Conservation (phyloP, 768 basidiomycete genomes). For the Pholiota molesta region DNA sequence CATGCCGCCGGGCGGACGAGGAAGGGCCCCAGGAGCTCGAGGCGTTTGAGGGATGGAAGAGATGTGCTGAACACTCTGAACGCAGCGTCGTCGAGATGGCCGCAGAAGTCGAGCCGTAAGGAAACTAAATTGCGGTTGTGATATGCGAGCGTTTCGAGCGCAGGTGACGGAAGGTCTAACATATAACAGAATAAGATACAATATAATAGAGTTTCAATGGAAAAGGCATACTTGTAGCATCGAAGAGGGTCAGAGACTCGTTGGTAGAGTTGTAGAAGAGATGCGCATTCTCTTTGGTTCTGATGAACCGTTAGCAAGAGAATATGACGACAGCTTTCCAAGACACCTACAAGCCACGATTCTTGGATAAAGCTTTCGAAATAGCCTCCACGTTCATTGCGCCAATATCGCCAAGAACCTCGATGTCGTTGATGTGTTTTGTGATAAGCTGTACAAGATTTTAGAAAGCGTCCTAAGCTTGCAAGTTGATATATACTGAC, state of each 20-base stretch:
- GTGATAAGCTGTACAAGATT: constrained; percentile 65
- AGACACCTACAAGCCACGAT: constrained; percentile 74
- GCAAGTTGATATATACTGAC: constrained; percentile 38
- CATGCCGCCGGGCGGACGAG: constrained; percentile 76
- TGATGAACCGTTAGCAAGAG: constrained; percentile 27
- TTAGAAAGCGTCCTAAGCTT: not conserved
- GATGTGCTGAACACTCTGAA: constrained; percentile 60
- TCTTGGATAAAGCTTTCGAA: constrained; percentile 79
- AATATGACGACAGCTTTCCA: not conserved
- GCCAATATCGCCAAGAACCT: constrained; percentile 88
- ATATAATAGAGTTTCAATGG: not conserved
- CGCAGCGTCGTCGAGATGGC: constrained; percentile 70
- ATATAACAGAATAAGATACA: not conserved
- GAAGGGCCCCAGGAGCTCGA: constrained; percentile 89
- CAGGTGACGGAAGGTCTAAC: constrained; percentile 68
- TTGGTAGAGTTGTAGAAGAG: constrained; percentile 84
- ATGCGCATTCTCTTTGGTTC: constrained; percentile 76
- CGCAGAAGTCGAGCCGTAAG: constrained; percentile 86
- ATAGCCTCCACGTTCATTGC: constrained; percentile 83
- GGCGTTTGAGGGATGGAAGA: constrained; percentile 64
- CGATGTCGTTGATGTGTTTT: constrained; percentile 86
- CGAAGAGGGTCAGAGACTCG: constrained; percentile 73
- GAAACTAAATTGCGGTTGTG: constrained; percentile 85
- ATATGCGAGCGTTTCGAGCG: constrained; percentile 68
- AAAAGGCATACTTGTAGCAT: constrained; percentile 79